Conservation (phyloP, 2,329 filamentous ascomycete genomes). For the Domatiomyces catenatus region DNA sequence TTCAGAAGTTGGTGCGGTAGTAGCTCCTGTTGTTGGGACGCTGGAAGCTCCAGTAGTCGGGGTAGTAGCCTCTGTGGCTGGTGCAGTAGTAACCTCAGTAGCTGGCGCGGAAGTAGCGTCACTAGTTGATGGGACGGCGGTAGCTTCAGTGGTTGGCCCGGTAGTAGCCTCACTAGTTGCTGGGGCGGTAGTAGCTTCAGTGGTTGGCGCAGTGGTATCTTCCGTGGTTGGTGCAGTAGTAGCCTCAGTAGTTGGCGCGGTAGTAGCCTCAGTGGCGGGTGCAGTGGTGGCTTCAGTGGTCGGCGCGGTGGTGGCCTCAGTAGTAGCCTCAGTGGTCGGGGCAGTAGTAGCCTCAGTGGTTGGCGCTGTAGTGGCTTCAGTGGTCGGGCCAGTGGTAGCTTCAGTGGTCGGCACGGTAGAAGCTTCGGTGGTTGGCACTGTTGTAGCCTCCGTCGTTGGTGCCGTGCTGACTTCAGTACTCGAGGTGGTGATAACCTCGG, state of each 20-base stretch:
- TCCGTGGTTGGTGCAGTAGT: slow-evolving; percentile 6
- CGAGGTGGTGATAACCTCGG: slow-evolving; percentile 20
- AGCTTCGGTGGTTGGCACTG: slow-evolving; percentile 24
- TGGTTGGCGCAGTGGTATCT: background rate
- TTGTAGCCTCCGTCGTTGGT: slow-evolving; percentile 24
- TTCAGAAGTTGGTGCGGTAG: no score
- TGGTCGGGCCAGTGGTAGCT: no score
- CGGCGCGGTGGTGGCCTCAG: no score
- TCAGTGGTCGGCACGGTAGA: no score
- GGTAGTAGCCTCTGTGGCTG: slow-evolving; percentile 2
- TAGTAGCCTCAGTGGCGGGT: slow-evolving; percentile 19
- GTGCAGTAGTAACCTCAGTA: no score
- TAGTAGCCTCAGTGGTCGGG: slow-evolving; percentile 7
- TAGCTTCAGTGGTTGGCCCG: slow-evolving; percentile 24
- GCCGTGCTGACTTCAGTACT: slow-evolving; percentile 14
- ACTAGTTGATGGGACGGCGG: slow-evolving; percentile 28
- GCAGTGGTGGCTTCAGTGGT: slow-evolving; percentile 26
- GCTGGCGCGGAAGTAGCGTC: no score
- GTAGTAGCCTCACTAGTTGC: slow-evolving; percentile 2
- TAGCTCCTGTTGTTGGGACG: no score
- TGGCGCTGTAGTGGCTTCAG: slow-evolving; percentile 6
- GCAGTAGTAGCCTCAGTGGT: background rate
- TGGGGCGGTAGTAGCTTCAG: background rate
- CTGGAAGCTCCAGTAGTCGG: no score
- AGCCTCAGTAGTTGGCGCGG: no score